Base-by-base conservation (phyloP, 1,284 basidiomycete species). In the Paramarasmius palmivorus region DNA sequence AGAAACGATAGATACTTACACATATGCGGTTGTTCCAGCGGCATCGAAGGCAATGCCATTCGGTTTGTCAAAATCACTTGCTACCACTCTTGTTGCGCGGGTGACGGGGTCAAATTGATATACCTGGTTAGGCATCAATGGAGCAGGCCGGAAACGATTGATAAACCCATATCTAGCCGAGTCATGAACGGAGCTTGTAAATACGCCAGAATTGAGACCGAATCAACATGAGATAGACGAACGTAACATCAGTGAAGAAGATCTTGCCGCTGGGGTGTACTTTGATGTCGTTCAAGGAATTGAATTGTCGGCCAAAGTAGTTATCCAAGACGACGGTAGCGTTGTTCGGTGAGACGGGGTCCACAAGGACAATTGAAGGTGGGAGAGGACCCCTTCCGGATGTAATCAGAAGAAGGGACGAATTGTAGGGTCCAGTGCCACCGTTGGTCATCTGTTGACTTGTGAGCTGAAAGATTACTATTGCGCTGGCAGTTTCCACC, bases 201-300 rank as follows among this genome's bases (percentile, higher is more conserved):
- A 29, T 4, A 14, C 19, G 7, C 23, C 12, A 39, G 35, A 48
- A 34, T 45, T 39, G 23, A 38, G 32, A 42, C n/a, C 22, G 35
- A 48, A 34, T 45, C 39, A 22, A 38, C 32, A 42, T 15, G 42
- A 35, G 38, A 47, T 5, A 2, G 4, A 74, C 81, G 37, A 60
- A 90, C 82, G 69, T 73, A 6, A 78, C 76, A 64, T 92, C 91
- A 0, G 85, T 88, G 69, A 90, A 90, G 69, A 85, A 90, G 9
- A 90, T 64, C 45, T 78, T 79, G 14, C 80, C 81, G 49, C 76
- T 83, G 0, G 86, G 86, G 55, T 90, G 86, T 3, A 92, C 73
- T 61, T 87, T 90, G 54, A 87, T 72, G 63, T 93, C 91, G 65
- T 93, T 92, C 50, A 92, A 69, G 1, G 88, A 88, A 69, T 89